Percentiles rank a stretch among this genome's conserved stretches.
Evolutionary conservation across 2,329 filamentous ascomycete genomes (phyloP).

Genomic region (Scolecobasidium constrictum): DNA sequence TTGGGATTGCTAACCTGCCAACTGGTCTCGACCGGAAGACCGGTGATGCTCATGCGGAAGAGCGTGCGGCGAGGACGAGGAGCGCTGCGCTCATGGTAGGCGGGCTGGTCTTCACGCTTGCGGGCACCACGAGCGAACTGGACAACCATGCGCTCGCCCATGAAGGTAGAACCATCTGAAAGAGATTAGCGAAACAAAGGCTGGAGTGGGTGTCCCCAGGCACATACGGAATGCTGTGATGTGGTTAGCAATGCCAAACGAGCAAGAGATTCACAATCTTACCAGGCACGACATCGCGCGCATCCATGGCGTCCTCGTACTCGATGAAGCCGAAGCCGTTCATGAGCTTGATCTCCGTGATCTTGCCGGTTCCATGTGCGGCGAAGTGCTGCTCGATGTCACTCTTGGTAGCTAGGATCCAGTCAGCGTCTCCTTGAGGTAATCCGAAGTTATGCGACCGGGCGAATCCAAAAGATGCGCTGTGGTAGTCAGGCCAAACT

Average conservation of each 20-base stretch:
- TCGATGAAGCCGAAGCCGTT: constrained; percentile 99
- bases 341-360: constrained; percentile 99
- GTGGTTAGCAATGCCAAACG: constrained; percentile 11
- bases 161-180: constrained; percentile 91
- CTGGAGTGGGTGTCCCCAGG: constrained; percentile 8
- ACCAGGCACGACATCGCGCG: constrained; percentile 97
- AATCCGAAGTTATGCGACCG: background rate
- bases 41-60: constrained; percentile 94
- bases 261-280: constrained; percentile 28
- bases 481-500: background rate
- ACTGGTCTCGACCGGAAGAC: constrained; percentile 95
- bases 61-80: constrained; percentile 86
- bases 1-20: constrained; percentile 95
- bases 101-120: constrained; percentile 53
- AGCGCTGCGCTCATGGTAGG: constrained; percentile 52
- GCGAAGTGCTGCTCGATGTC: constrained; percentile 95
- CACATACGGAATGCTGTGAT: constrained; percentile 45
- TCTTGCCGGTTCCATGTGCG: constrained; percentile 91
- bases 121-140: constrained; percentile 91
- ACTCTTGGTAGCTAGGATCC: constrained; percentile 74
- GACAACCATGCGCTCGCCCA: constrained; percentile 93
- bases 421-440: constrained; percentile 9
- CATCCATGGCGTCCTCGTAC: constrained; percentile 97
- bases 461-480: background rate
- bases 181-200: constrained; percentile 1